These are phyloP conservation scores for Cladorrhinum samala DNA, from an alignment of 495 filamentous ascomycete species.

Conservation along the genomic window DNA sequence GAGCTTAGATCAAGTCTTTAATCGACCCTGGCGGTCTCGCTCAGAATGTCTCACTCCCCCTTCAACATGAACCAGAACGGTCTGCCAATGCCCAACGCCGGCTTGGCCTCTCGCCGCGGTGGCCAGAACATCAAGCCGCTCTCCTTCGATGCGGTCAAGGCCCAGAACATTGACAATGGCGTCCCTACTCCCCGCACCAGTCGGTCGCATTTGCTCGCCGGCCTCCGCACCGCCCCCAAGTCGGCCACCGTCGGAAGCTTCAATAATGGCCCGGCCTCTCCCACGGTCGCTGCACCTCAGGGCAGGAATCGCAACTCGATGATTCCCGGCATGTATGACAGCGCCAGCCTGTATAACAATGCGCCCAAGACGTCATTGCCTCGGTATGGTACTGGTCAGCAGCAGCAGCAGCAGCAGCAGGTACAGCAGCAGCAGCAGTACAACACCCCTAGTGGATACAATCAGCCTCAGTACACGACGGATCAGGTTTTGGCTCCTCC, in stretches of 20 bases:
- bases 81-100: constrained; percentile 64
- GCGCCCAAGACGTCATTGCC: constrained; percentile 50
- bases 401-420: constrained; percentile 18
- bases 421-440: constrained; percentile 28
- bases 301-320: constrained; percentile 40
- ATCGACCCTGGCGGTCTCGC: constrained; percentile 99
- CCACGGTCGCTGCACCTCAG: constrained; percentile 30
- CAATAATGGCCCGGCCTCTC: constrained; percentile 62
- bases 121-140: constrained; percentile 82
- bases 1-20: constrained; percentile 37
- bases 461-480: constrained; percentile 46
- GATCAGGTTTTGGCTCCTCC: constrained; percentile 87
- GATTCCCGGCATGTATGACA: constrained; percentile 43
- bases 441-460: constrained; percentile 25
- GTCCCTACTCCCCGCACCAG: constrained; percentile 82
- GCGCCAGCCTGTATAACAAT: constrained; percentile 33
- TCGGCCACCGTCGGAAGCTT: constrained; percentile 61
- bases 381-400: constrained; percentile 23
- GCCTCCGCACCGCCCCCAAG: constrained; percentile 87
- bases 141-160: constrained; percentile 60
- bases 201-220: constrained; percentile 88
- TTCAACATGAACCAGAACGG: constrained; percentile 62
- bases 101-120: constrained; percentile 73
- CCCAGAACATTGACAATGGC: constrained; percentile 45
- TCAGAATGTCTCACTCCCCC: constrained; percentile 92